Conservation (phyloP, 2,329 filamentous ascomycete species). For the Claviceps africana region DNA sequence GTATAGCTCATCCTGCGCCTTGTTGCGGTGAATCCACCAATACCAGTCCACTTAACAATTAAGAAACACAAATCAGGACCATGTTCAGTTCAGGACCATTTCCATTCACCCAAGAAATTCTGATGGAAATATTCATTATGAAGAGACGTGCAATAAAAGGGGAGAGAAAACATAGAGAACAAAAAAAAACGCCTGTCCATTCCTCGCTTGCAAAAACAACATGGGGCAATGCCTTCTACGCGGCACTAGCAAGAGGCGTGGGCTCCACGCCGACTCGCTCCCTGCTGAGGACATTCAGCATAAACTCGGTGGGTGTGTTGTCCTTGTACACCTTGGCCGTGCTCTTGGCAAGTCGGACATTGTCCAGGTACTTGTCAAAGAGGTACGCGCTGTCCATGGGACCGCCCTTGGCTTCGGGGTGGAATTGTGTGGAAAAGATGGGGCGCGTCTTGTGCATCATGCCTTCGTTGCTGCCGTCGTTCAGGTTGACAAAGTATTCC, state of each 20-base stretch:
- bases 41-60: no score
- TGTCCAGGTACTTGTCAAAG: constrained; percentile 92
- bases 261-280: constrained; percentile 85
- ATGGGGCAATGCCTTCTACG: constrained; percentile 17
- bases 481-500: constrained; percentile 97
- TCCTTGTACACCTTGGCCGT: constrained; percentile 67
- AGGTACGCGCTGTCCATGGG: constrained; percentile 92
- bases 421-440: constrained; percentile 98
- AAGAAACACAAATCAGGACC: no score
- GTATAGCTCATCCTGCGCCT: no score
- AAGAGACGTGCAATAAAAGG: no score
- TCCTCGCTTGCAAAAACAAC: constrained; percentile 1
- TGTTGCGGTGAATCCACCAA: no score
- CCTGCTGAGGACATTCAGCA: constrained; percentile 84
- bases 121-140: no score
- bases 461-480: constrained; percentile 93
- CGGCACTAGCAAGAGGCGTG: constrained; percentile 36
- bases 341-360: constrained; percentile 78
- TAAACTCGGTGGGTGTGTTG: constrained; percentile 72
- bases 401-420: constrained; percentile 94
- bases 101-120: no score
- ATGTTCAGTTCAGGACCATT: no score
- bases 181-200: constrained; percentile 1
- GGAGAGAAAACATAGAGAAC: background rate
- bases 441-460: constrained; percentile 93